Base-by-base conservation (phyloP, 768 basidiomycete species). In the Phylloporus arenicola region DNA sequence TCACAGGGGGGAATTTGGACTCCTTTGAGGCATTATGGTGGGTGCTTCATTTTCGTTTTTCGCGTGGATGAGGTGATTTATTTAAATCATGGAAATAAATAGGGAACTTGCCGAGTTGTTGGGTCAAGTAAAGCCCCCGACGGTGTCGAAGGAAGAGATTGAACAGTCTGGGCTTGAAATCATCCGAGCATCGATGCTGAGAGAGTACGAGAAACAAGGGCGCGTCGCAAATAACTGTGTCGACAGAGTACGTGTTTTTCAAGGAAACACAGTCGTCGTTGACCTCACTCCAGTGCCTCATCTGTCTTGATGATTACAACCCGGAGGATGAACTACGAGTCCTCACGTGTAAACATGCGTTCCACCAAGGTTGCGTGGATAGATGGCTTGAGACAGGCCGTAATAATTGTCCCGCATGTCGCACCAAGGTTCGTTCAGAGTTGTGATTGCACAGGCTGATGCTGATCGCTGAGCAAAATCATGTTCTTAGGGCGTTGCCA, bases 321-420 rank as follows among this genome's bases (percentile, higher is more conserved):
- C 64, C 72, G 2, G 84, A 88, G 39, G 88, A 92, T 40, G 83
- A 92, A 24, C 69, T 94, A 43, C 82, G 94, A 22, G 69, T 96
- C 30, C 76, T 97, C 72, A 70, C 70, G 6, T 96, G 94, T 68
- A 78, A 81, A 55, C 93, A 97, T 69, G 84, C 80, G n/a, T 97
- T 93, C 77, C 93, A 97, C 63, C 83, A 83, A 60, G 70, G 65
- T 19, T 96, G 93, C 57, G 90, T 96, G 6, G 93, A 96, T 62
- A 82, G 76, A 52, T 95, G 93, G 91, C 72, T 95, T 30, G 78
- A 84, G 64, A 82, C 78, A 6, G 92, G 92, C 3, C 77, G 83
- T 50, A 96, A 96, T 60, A 91, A 90, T 51, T 96, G 93, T 65
- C 93, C 93, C 30, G 90, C 90, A 7, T 96, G 93, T 70, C 84